Evolutionary conservation across 345 rosid genomes (phyloP).

Genomic region (Erodium maritimum): DNA sequence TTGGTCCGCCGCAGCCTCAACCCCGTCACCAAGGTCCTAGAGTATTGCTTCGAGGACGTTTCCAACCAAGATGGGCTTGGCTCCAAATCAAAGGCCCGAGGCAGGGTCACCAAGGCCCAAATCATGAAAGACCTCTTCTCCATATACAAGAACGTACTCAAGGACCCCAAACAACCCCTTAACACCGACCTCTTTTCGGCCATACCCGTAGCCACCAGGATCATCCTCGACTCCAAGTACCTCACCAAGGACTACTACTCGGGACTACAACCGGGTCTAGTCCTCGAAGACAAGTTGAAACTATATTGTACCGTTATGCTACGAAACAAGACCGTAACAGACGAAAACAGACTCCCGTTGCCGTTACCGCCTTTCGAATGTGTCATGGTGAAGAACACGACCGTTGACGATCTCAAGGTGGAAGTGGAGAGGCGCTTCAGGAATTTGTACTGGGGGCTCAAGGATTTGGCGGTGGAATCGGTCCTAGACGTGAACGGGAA

Average conservation of each 20-base stretch:
- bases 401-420: conserved; percentile 44
- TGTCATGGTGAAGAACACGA: conserved; percentile 42
- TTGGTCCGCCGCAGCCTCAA: conserved; percentile 77
- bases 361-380: conserved; percentile 49
- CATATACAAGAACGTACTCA: conserved; percentile 39
- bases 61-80: too few species aligned
- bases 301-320: conserved; percentile 43
- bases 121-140: conserved; percentile 51
- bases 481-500: conserved; percentile 25
- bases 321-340: conserved; percentile 26
- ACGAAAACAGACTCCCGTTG: conserved; percentile 6
- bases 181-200: conserved; percentile 29
- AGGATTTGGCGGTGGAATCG: conserved; percentile 30
- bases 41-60: conserved; percentile 73
- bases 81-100: conserved; percentile 25
- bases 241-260: conserved; percentile 49
- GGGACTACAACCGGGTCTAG: conserved; percentile 21
- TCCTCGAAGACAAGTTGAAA: conserved; percentile 30
- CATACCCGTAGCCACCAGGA: conserved; percentile 43
- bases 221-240: conserved; percentile 63
- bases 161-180: conserved; percentile 34
- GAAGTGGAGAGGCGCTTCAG: conserved; percentile 54
- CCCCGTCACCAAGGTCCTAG: conserved; percentile 83
- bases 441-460: conserved; percentile 64
- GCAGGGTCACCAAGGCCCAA: conserved; percentile 49